Evolutionary conservation across 768 basidiomycete genomes (phyloP).

Genomic region (Suillus weaverae): DNA sequence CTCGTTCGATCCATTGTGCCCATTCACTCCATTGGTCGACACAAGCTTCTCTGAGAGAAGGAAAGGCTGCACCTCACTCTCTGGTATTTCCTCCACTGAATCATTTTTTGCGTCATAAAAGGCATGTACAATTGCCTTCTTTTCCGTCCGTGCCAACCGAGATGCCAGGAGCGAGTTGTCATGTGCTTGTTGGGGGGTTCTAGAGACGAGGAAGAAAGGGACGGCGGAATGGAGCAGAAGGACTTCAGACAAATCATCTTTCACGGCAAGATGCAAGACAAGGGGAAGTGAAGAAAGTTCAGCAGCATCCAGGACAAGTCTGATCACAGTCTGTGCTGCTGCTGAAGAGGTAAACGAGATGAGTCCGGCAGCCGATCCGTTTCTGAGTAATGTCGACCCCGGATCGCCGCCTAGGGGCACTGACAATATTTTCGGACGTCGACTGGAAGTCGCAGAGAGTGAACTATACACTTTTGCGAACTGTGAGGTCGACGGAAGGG

Average conservation of each 20-base stretch:
- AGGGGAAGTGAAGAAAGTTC: conserved; percentile 65
- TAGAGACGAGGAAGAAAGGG: conserved; percentile 81
- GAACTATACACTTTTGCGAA: conserved; percentile 34
- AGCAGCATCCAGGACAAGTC: conserved; percentile 67
- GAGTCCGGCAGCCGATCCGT: conserved; percentile 42
- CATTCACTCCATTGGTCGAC: conserved; percentile 36
- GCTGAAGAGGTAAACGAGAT: conserved; percentile 59
- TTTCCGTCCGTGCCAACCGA: conserved; percentile 67
- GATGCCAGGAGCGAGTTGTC: conserved; percentile 89
- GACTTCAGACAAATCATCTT: conserved; percentile 69
- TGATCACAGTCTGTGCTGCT: conserved; percentile 51
- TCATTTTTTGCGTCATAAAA: conserved; percentile 56
- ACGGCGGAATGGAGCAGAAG: conserved; percentile 77
- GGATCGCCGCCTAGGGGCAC: conserved; percentile 69
- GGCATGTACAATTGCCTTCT: conserved; percentile 81
- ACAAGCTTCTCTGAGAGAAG: conserved; percentile 46
- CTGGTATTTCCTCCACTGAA: conserved; percentile 50
- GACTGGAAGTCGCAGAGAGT: conserved; percentile 35
- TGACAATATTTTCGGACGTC: conserved; percentile 44
- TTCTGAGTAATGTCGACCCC: conserved; percentile 54
- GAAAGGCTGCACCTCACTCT: conserved; percentile 61
- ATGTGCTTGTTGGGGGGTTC: conserved; percentile 76
- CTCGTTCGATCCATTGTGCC: conserved; percentile 28
- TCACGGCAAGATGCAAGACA: conserved; percentile 69
- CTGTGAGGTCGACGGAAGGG: conserved; percentile 39